A percentile compares a stretch with the other conserved stretches of the same genome.
These are phyloP conservation scores for Eutrema japonicum DNA, from an alignment of 345 rosid genomes.

Conservation along the genomic window DNA sequence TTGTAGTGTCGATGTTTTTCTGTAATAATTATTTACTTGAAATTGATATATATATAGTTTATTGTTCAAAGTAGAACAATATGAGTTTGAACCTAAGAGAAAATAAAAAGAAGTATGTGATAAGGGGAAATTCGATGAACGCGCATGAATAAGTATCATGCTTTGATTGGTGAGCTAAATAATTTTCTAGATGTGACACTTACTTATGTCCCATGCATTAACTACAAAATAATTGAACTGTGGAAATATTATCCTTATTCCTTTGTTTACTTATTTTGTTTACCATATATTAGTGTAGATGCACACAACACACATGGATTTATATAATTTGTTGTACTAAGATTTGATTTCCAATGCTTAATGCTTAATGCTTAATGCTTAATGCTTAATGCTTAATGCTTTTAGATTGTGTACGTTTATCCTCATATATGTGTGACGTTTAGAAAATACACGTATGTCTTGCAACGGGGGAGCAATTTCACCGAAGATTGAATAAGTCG, in stretches of 20 bases:
- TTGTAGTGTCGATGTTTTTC: no score
- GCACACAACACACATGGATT: slow-evolving; percentile 25
- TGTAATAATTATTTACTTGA: not conserved
- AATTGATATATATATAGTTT: not conserved
- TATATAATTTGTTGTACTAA: slow-evolving; percentile 22
- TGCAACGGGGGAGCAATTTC: slow-evolving; percentile 41
- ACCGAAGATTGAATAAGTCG: slow-evolving; percentile 30
- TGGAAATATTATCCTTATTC: not conserved
- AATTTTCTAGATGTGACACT: slow-evolving; percentile 40
- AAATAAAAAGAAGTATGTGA: not conserved
- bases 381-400: slow-evolving; percentile 17
- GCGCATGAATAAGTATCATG: slow-evolving; percentile 36
- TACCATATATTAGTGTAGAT: slow-evolving; percentile 13
- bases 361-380: slow-evolving; percentile 25
- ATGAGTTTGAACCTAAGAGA: slow-evolving; percentile 23
- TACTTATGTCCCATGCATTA: slow-evolving; percentile 32
- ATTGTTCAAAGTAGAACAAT: slow-evolving; percentile 17
- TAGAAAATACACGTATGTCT: slow-evolving; percentile 26
- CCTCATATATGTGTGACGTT: slow-evolving; percentile 9
- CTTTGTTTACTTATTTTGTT: slow-evolving; percentile 17
- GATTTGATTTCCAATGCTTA: slow-evolving; percentile 11
- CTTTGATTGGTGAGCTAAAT: slow-evolving; percentile 41
- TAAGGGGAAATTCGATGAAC: slow-evolving; percentile 17
- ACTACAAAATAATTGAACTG: not conserved
- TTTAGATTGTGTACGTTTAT: not conserved